Conservation (phyloP, 2,329 filamentous ascomycete genomes). For the Epichloe glyceriae region DNA sequence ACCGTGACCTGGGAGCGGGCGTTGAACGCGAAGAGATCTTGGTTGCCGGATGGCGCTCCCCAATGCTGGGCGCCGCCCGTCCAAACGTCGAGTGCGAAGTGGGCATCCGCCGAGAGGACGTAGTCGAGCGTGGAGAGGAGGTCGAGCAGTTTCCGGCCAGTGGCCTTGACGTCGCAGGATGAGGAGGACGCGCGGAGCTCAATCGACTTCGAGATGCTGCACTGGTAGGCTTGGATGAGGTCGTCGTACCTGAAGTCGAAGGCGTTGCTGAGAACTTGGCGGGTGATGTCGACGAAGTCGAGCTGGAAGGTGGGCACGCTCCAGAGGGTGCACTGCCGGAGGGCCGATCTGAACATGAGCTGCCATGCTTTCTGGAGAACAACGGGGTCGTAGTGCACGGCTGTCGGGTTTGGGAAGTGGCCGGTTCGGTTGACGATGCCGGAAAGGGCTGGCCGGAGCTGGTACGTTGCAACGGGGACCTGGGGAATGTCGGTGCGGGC, state of each 20-base stretch:
- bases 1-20: slow-evolving; percentile 37
- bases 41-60: slow-evolving; percentile 11
- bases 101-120: slow-evolving; percentile 26
- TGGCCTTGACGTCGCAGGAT: not conserved
- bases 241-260: slow-evolving; percentile 27
- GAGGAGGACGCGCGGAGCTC: slow-evolving; percentile 11
- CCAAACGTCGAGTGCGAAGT: slow-evolving; percentile 30
- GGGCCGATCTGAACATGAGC: slow-evolving; percentile 23
- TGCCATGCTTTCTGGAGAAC: slow-evolving; percentile 26
- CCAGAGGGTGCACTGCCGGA: slow-evolving; percentile 22
- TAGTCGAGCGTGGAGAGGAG: slow-evolving; percentile 26
- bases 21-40: slow-evolving; percentile 29
- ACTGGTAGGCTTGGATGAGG: slow-evolving; percentile 20
- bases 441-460: slow-evolving; percentile 28
- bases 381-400: slow-evolving; percentile 26
- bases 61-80: slow-evolving; percentile 21
- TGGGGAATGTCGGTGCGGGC: slow-evolving; percentile 27
- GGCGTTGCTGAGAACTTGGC: slow-evolving; percentile 33
- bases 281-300: slow-evolving; percentile 35
- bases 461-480: slow-evolving; percentile 32
- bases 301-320: slow-evolving; percentile 27
- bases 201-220: slow-evolving; percentile 10
- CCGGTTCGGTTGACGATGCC: slow-evolving; percentile 26
- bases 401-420: slow-evolving; percentile 25
- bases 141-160: slow-evolving; percentile 18